Conservation (phyloP, 164 flowering plant species). For the Vitis vinifera region ASM3070453v1 NC_081814.1:3054001-3054500, state of each 20-base stretch:
- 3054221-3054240: slow-evolving; percentile 71
- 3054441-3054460: slow-evolving; percentile 68
- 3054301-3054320: slow-evolving; percentile 61
- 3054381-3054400: slow-evolving; percentile 67
- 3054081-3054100: slow-evolving; percentile 67
- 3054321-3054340: slow-evolving; percentile 72
- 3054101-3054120: slow-evolving; percentile 53
- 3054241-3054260: slow-evolving; percentile 56
- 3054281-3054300: slow-evolving; percentile 84
- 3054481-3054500: slow-evolving; percentile 75
- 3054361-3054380: slow-evolving; percentile 75
- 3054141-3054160: slow-evolving; percentile 72
- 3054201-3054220: slow-evolving; percentile 64
- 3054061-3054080: slow-evolving; percentile 67
- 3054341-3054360: slow-evolving; percentile 47
- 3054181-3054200: slow-evolving; percentile 61
- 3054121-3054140: slow-evolving; percentile 59
- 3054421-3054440: slow-evolving; percentile 75
- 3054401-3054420: slow-evolving; percentile 46
- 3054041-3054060: slow-evolving; percentile 22
- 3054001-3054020: neutral
- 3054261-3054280: slow-evolving; percentile 85
- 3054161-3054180: slow-evolving; percentile 80
- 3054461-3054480: slow-evolving; percentile 64
- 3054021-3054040: slow-evolving; percentile 7